phyloP scores from a whole-genome alignment of 352 stramenopile species.

The Blastocystis sp. region DNA sequence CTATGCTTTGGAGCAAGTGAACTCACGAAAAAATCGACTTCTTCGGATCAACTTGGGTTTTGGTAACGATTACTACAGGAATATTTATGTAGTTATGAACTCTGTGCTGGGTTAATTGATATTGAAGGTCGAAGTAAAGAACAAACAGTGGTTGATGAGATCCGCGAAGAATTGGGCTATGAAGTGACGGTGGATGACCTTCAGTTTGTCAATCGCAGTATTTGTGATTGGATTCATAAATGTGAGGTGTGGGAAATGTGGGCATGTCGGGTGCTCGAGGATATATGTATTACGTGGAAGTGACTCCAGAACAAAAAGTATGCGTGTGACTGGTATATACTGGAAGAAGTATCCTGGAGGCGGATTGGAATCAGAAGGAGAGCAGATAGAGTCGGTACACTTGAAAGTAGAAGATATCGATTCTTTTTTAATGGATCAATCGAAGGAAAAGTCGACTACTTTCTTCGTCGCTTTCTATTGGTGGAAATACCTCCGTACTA shows the following conservation, averaged over 20 bases:
- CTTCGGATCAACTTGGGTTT: neutral
- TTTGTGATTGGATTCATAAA: neutral
- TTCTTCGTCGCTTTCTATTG: constrained; percentile 36
- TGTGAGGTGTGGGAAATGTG: constrained; percentile 15
- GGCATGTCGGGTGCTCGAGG: neutral
- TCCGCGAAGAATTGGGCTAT: constrained; percentile 27
- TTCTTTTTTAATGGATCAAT: neutral
- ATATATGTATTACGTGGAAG: constrained; percentile 24
- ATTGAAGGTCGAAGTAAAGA: constrained; percentile 12
- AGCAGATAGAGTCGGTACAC: constrained; percentile 20
- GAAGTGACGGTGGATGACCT: neutral
- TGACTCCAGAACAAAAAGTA: constrained; percentile 46
- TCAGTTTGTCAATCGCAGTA: constrained; percentile 26
- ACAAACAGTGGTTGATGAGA: constrained; percentile 34
- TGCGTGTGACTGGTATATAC: too few relatives aligned
- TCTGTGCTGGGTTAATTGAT: constrained; percentile 42
- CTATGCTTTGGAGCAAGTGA: constrained; percentile 28
- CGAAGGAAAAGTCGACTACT: constrained; percentile 20
- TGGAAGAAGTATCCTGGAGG: constrained; percentile 13
- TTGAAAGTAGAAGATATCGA: neutral
- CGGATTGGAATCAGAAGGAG: constrained; percentile 13
- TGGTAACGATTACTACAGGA: neutral
- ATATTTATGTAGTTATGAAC: constrained; percentile 24
- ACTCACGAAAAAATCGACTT: neutral
- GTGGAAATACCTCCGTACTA: neutral